Evolutionary conservation across 345 rosid genomes (phyloP).

Genomic region (Lumnitzera racemosa): DNA sequence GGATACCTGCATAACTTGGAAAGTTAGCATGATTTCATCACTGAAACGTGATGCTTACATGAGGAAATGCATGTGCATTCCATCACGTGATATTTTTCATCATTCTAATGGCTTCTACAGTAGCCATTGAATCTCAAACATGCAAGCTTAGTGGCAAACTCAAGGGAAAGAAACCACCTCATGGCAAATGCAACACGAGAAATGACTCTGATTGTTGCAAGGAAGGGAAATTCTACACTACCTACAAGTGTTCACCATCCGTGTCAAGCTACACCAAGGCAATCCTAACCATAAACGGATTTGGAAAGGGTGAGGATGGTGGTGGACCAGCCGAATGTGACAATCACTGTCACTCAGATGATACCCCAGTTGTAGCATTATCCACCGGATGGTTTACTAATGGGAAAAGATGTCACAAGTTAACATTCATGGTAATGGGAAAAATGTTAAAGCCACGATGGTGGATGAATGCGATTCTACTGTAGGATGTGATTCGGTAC

Average conservation of each 20-base stretch:
- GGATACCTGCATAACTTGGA: too few species aligned
- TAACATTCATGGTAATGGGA: conserved; percentile 4
- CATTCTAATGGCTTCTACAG: too few species aligned
- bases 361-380: neutral
- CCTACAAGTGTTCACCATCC: conserved; percentile 2
- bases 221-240: conserved; percentile 9
- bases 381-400: neutral
- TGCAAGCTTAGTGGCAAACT: conserved; percentile 23
- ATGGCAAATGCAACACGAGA: conserved; percentile 24
- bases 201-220: conserved; percentile 22
- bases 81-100: too few species aligned
- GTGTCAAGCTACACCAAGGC: conserved; percentile 2
- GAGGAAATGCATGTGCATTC: too few species aligned
- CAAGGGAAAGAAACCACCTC: conserved; percentile 20
- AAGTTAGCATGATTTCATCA: too few species aligned
- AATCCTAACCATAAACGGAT: neutral
- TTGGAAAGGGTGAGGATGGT: neutral
- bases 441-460: neutral
- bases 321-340: neutral
- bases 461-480: conserved; percentile 3
- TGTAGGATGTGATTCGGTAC: neutral
- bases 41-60: too few species aligned
- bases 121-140: conserved; percentile 5
- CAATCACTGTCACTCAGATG: neutral
- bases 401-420: neutral